Percentiles rank a stretch among this genome's conserved stretches.
These are phyloP conservation scores for Pichia inconspicua DNA, from an alignment of 1,139 yeast species.

Conservation along the genomic window DNA sequence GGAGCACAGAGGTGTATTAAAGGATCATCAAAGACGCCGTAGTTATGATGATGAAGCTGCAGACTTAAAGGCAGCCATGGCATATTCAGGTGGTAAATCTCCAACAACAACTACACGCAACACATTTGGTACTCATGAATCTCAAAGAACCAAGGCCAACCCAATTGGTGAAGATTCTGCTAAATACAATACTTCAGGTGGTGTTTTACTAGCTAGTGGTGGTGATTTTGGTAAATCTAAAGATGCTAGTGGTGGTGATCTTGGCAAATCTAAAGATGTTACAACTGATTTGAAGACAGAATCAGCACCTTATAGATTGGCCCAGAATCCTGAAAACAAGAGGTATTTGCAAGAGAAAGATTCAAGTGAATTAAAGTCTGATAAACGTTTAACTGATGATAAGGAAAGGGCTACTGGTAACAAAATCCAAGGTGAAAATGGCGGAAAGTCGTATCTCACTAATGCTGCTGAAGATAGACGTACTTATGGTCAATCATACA, in stretches of 20 bases:
- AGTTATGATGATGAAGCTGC: background rate
- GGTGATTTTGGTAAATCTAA: background rate
- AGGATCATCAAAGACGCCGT: background rate
- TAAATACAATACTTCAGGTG: background rate
- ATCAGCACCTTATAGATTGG: constrained; percentile 12
- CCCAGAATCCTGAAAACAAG: constrained; percentile 9
- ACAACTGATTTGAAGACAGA: constrained; percentile 5
- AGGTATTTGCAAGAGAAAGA: constrained; percentile 5
- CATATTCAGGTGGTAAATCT: background rate
- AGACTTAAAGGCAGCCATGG: background rate
- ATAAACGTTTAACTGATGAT: background rate
- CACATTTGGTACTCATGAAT: background rate
- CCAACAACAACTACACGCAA: background rate
- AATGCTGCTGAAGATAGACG: background rate
- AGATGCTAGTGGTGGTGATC: background rate
- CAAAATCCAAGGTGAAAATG: background rate
- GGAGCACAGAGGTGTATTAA: background rate
- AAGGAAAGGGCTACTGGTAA: background rate
- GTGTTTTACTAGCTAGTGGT: background rate
- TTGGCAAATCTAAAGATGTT: background rate
- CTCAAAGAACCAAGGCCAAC: background rate
- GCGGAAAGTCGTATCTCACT: background rate
- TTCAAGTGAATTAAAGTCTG: constrained; percentile 3
- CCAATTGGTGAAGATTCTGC: background rate
- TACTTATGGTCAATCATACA: background rate